Evolutionary conservation across 805 yeast genomes (phyloP).

Genomic region (Candida sithepensis): DNA sequence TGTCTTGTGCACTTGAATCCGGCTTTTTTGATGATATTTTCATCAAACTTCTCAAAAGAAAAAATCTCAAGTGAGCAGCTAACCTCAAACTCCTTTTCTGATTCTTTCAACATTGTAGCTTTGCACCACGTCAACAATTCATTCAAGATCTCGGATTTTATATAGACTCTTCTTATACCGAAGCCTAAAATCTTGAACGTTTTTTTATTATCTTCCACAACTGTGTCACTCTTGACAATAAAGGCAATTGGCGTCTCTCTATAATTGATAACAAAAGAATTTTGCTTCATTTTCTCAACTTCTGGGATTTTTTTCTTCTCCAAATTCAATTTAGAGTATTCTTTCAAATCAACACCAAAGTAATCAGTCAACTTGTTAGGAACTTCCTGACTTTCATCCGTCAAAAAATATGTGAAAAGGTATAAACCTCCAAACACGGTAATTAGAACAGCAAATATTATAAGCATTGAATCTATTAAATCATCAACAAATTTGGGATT

Average conservation of each 20-base stretch:
- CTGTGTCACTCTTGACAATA: constrained; percentile 38
- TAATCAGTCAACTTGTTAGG: constrained; percentile 33
- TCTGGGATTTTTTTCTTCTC: constrained; percentile 7
- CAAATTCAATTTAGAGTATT: constrained; percentile 35
- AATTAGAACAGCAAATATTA: constrained; percentile 35
- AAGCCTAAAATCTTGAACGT: constrained; percentile 48
- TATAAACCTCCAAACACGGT: constrained; percentile 38
- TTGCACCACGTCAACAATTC: constrained; percentile 64
- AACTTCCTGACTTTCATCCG: constrained; percentile 34
- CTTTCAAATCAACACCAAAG: constrained; percentile 51
- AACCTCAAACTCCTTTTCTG: constrained; percentile 31
- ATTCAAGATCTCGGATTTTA: constrained; percentile 57
- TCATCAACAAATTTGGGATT: constrained; percentile 24
- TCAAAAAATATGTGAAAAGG: constrained; percentile 47
- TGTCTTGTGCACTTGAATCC: constrained; percentile 40
- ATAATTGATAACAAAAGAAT: constrained; percentile 56
- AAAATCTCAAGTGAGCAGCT: constrained; percentile 45
- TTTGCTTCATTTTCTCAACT: constrained; percentile 32
- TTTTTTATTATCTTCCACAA: constrained; percentile 26
- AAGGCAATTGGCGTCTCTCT: constrained; percentile 72
- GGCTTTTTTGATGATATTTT: constrained; percentile 34
- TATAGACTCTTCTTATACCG: constrained; percentile 67
- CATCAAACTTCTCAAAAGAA: constrained; percentile 46
- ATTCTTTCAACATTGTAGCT: constrained; percentile 34
- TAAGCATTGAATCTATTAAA: constrained; percentile 34